Percentiles rank a stretch among this genome's conserved stretches.
Evolutionary conservation across 805 yeast genomes (phyloP).

Genomic region (Metahyphopichia silvanorum): DNA sequence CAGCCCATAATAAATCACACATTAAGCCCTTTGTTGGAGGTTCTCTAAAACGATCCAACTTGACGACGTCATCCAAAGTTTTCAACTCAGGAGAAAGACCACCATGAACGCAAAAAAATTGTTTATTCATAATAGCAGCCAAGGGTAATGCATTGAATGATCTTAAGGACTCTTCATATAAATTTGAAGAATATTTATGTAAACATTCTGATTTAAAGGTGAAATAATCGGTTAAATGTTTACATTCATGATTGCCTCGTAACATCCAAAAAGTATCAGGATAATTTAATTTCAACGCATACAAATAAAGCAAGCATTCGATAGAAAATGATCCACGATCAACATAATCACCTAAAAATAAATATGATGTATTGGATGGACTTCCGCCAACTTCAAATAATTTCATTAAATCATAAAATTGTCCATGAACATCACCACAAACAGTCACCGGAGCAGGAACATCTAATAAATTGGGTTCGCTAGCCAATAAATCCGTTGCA

Average conservation of each 20-base stretch:
- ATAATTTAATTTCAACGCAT: conserved; percentile 73
- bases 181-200: conserved; percentile 65
- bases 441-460: conserved; percentile 94
- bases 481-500: conserved; percentile 60
- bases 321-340: conserved; percentile 91
- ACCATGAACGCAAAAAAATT: conserved; percentile 95
- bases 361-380: conserved; percentile 70
- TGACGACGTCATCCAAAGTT: conserved; percentile 63
- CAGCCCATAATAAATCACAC: conserved; percentile 96
- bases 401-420: conserved; percentile 84
- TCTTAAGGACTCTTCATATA: conserved; percentile 70
- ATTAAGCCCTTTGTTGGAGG: conserved; percentile 92
- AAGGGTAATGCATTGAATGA: conserved; percentile 87
- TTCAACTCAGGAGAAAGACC: conserved; percentile 86
- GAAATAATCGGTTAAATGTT: conserved; percentile 89
- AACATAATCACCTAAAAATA: conserved; percentile 91
- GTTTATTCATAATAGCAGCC: conserved; percentile 90
- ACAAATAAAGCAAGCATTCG: conserved; percentile 74
- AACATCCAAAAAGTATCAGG: conserved; percentile 75
- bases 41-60: conserved; percentile 77
- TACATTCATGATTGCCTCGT: conserved; percentile 94
- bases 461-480: conserved; percentile 75
- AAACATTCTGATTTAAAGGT: conserved; percentile 89
- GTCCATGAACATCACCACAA: conserved; percentile 98
- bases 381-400: conserved; percentile 92